These are phyloP conservation scores for Macrocystidia cucumis DNA, from an alignment of 1,284 basidiomycete genomes.

Conservation along the genomic window DNA sequence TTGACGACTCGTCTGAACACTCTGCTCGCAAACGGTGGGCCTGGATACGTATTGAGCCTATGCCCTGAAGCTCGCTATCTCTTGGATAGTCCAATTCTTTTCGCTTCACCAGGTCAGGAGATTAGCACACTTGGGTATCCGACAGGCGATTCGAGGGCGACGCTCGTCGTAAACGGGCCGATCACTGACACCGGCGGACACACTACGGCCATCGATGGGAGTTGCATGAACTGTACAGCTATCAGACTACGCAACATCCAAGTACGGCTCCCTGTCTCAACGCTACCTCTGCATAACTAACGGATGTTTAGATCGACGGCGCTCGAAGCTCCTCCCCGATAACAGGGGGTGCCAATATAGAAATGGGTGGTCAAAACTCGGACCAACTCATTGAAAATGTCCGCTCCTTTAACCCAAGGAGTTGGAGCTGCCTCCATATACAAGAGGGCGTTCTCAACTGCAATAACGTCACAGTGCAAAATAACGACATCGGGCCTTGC, in stretches of 20 bases:
- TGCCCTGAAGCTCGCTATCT: slow-evolving; percentile 58
- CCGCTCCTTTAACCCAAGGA: slow-evolving; percentile 58
- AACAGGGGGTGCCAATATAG: slow-evolving; percentile 67
- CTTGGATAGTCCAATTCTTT: slow-evolving; percentile 57
- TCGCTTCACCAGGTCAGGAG: slow-evolving; percentile 63
- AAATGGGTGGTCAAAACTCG: slow-evolving; percentile 67
- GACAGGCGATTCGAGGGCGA: slow-evolving; percentile 28
- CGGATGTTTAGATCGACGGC: slow-evolving; percentile 52
- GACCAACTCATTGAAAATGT: slow-evolving; percentile 67
- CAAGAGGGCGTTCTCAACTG: slow-evolving; percentile 62
- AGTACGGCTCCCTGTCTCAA: slow-evolving; percentile 25
- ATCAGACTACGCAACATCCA: slow-evolving; percentile 65
- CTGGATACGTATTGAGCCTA: slow-evolving; percentile 55
- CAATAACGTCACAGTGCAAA: slow-evolving; percentile 56
- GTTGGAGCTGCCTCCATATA: slow-evolving; percentile 72
- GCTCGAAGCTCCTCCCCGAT: slow-evolving; percentile 43
- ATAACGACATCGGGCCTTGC: slow-evolving; percentile 77
- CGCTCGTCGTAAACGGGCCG: slow-evolving; percentile 42
- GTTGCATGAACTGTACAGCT: slow-evolving; percentile 46
- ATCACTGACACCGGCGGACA: slow-evolving; percentile 50
- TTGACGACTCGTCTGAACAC: slow-evolving; percentile 64
- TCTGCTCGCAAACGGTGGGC: slow-evolving; percentile 56
- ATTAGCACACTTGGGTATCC: slow-evolving; percentile 76
- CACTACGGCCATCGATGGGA: slow-evolving; percentile 65
- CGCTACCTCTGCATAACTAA: slow-evolving; percentile 2